These are phyloP conservation scores for Phytopythium ostracodes DNA, from an alignment of 352 stramenopile species.

Conservation along the genomic window DNA sequence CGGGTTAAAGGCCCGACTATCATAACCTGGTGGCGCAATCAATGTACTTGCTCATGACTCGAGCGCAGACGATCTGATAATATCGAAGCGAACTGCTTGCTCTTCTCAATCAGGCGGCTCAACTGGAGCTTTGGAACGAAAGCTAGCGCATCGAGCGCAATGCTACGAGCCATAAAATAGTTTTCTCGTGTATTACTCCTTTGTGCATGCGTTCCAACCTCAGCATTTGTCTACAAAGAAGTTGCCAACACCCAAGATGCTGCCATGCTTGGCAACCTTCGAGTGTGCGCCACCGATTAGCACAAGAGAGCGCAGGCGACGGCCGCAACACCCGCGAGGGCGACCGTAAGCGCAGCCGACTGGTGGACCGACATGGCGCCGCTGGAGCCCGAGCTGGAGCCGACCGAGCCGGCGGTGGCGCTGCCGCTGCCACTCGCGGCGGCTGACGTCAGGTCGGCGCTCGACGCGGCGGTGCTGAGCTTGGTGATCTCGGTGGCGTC, in stretches of 20 bases:
- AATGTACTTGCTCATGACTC: no score
- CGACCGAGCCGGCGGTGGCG: slow-evolving; percentile 11
- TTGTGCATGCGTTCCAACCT: not conserved
- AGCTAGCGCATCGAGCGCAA: no score
- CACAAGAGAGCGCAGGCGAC: not conserved
- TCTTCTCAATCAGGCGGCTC: no score
- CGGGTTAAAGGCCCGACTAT: no score
- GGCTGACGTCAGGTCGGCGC: slow-evolving; percentile 15
- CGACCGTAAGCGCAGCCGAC: not conserved
- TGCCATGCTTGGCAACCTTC: no score
- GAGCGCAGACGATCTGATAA: no score
- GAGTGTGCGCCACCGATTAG: not conserved
- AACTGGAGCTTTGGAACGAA: no score
- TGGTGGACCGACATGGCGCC: slow-evolving; percentile 15
- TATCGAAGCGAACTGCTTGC: no score
- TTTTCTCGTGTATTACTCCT: not conserved
- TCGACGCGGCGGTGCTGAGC: slow-evolving; percentile 39
- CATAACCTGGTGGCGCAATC: no score
- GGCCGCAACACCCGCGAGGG: not conserved
- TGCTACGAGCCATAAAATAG: not conserved
- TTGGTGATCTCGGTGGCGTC: slow-evolving; percentile 54
- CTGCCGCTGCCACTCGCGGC: slow-evolving; percentile 17
- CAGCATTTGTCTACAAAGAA: no score
- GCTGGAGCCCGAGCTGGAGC: slow-evolving; percentile 16
- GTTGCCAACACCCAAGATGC: no score